These are phyloP conservation scores for Pseudonectria buxi DNA, from an alignment of 2,329 filamentous ascomycete species.

Conservation along the genomic window DNA sequence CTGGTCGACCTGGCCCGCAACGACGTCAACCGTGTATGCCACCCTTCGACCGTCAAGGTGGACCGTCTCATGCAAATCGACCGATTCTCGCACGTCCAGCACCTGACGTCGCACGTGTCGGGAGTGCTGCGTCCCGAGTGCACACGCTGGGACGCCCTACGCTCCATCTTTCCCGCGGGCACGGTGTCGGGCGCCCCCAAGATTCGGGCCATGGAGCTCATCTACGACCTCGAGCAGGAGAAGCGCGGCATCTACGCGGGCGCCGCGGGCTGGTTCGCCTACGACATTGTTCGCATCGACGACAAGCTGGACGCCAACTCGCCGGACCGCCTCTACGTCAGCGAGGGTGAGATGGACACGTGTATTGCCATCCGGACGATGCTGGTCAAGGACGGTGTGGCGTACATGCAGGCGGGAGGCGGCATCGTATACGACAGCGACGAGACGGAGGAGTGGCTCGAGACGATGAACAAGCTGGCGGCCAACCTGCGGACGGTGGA, in stretches of 20 bases:
- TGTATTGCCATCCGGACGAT: slow-evolving; percentile 80
- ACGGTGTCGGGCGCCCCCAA: slow-evolving; percentile 95
- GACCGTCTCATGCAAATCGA: slow-evolving; percentile 93
- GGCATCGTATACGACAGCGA: slow-evolving; percentile 95
- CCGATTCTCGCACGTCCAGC: slow-evolving; percentile 94
- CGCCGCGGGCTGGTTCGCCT: slow-evolving; percentile 95
- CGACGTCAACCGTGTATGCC: slow-evolving; percentile 92
- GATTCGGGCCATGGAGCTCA: slow-evolving; percentile 93
- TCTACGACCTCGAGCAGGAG: slow-evolving; percentile 87
- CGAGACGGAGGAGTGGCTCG: slow-evolving; percentile 89
- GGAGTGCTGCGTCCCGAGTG: slow-evolving; percentile 77
- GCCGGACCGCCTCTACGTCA: slow-evolving; percentile 17
- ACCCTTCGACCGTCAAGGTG: slow-evolving; percentile 81
- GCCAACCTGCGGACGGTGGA: slow-evolving; percentile 24
- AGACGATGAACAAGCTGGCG: slow-evolving; percentile 86
- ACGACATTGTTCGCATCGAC: slow-evolving; percentile 60
- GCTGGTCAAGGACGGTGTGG: slow-evolving; percentile 84
- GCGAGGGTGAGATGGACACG: slow-evolving; percentile 87
- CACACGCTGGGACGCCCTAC: slow-evolving; percentile 91
- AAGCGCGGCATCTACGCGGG: slow-evolving; percentile 94
- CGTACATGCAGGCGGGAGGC: slow-evolving; percentile 83
- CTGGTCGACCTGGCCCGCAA: slow-evolving; percentile 92
- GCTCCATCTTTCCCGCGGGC: slow-evolving; percentile 93
- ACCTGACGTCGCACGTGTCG: slow-evolving; percentile 92
- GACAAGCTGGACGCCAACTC: slow-evolving; percentile 38